These are phyloP conservation scores for Hippophae tibetana DNA, from an alignment of 306 rosid genomes.

Conservation along the genomic window DNA sequence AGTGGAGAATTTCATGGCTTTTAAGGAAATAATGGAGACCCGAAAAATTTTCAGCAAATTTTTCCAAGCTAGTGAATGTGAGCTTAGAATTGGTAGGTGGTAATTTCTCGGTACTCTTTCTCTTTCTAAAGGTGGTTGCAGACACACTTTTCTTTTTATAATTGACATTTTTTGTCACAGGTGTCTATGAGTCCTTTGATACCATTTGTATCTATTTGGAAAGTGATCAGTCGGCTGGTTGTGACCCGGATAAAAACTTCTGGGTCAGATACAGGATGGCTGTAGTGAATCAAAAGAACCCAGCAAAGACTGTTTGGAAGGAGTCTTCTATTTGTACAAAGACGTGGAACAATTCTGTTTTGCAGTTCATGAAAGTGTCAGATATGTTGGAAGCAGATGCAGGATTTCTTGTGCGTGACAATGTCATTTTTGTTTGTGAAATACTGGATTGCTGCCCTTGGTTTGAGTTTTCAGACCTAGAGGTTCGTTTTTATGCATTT, in stretches of 20 bases:
- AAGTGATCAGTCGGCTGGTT: conserved; percentile 94
- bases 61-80: conserved; percentile 99
- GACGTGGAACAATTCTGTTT: conserved; percentile 99
- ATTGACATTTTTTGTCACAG: conserved; percentile 37
- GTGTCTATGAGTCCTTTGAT: conserved; percentile 98
- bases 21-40: conserved; percentile 97
- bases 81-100: conserved; percentile 92
- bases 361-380: conserved; percentile 99
- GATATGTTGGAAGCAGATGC: conserved; percentile 96
- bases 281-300: conserved; percentile 90
- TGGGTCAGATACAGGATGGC: conserved; percentile 99
- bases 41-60: conserved; percentile 97
- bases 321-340: conserved; percentile 97
- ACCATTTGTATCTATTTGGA: conserved; percentile 96
- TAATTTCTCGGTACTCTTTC: conserved; percentile 15
- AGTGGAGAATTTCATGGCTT: conserved; percentile 95
- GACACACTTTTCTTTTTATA: conserved; percentile 20
- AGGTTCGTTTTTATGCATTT: conserved; percentile 48
- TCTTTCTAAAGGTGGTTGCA: conserved; percentile 8
- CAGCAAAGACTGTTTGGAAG: conserved; percentile 93
- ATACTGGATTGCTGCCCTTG: conserved; percentile 99
- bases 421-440: conserved; percentile 95
- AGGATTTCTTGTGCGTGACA: conserved; percentile 89
- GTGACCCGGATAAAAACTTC: conserved; percentile 93
- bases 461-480: conserved; percentile 98